Evolutionary conservation across 331 rosid species (phyloP).

Genomic region (Pyracantha coccinea): DNA sequence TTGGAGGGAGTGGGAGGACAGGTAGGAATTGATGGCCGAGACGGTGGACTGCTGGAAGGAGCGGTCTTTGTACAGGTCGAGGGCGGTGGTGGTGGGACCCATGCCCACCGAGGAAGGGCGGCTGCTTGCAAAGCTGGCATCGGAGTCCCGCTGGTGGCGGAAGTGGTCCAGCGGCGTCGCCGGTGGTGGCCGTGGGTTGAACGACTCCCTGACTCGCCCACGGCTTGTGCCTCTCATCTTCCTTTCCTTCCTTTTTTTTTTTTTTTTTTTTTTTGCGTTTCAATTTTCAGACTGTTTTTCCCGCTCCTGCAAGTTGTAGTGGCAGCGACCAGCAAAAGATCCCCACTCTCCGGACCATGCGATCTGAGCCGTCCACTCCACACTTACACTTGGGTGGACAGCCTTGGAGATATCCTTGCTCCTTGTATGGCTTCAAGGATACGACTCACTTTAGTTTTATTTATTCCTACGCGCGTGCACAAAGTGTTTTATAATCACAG

Average conservation of each 20-base stretch:
- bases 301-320: background rate
- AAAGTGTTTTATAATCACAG: no score
- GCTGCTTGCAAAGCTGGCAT: slow-evolving; percentile 76
- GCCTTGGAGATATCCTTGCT: no score
- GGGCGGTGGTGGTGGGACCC: slow-evolving; percentile 23
- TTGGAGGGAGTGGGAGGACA: slow-evolving; percentile 40
- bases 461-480: no score
- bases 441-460: no score
- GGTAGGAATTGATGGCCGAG: slow-evolving; percentile 50
- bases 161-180: slow-evolving; percentile 18
- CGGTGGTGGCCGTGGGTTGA: slow-evolving; percentile 41
- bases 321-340: background rate
- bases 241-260: background rate
- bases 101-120: slow-evolving; percentile 70
- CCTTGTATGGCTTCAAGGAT: no score
- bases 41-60: slow-evolving; percentile 45
- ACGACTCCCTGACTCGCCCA: slow-evolving; percentile 46
- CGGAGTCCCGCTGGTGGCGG: slow-evolving; percentile 61
- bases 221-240: slow-evolving; percentile 55
- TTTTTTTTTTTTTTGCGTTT: background rate
- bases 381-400: no score
- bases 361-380: background rate
- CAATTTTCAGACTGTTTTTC: background rate
- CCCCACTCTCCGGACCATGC: background rate
- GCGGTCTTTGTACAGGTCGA: slow-evolving; percentile 84